Base-by-base conservation (phyloP, 139 green algal species). In the Chlorella sp. region DNA sequence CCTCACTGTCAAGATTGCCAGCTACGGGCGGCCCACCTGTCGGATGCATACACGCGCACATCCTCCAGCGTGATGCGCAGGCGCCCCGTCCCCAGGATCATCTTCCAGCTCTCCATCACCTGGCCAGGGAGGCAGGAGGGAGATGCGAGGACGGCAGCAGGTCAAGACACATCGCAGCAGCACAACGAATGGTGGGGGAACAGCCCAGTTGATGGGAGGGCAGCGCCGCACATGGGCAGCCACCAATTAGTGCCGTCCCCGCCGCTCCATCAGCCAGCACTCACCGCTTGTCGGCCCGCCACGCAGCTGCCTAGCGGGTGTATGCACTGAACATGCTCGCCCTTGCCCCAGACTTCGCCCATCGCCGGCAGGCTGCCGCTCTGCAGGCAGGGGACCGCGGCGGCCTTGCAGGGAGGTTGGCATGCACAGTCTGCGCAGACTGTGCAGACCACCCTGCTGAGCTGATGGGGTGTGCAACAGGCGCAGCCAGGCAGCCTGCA, bases 261-360 rank as follows among this genome's bases (percentile, higher is more conserved):
- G 9, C 44, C 9, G 44, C 44, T 16, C 6, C 44, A 16, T 51
- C 44, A 51, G 47, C 0, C 44, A 23, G 62, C 18, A 64, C 88
- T 44, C 78, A 96, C 94, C 38, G 88, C 57, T 51, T 95, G 86
- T 30, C 93, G 72, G 11, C 95, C 95, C 32, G 93, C 88, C 56
- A 98, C 95, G 84, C 86, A 94, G 20, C 82, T 75, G 0, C 90
- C 51, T 0, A 87, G 89, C 12, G 95, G 95, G 88, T 98, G 95
- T 25, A 98, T 90, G 78, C 93, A 91, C 86, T 97, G 93, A 39
- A 98, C 85, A 68, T 98, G 92, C 39, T 98, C 95, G 0, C 95
- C 95, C 64, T 92, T 57, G 25, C 92, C 94, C 93, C 95, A 96
- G 16, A 96, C 55, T 9, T 81, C 60, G 0, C 90, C 69, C 95